phyloP scores from a whole-genome alignment of 148 eudicot genomes.

The Vaccinium darrowii region DNA sequence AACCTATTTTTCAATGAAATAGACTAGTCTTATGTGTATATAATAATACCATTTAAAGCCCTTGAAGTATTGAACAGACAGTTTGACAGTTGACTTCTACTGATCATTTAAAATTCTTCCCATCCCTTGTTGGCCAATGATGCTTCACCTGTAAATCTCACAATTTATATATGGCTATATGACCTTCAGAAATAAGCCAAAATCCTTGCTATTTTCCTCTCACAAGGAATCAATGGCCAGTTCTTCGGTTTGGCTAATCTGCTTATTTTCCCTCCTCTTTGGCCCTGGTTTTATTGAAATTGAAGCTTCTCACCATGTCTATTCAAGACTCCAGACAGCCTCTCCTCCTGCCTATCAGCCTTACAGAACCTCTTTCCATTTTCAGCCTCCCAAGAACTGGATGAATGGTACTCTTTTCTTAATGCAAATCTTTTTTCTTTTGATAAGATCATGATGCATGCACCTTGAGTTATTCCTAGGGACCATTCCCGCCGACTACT shows the following conservation, averaged over 20 bases:
- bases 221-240: not conserved
- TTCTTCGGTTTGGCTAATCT: conserved; percentile 12
- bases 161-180: not conserved
- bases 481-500: not conserved
- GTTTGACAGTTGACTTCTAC: not conserved
- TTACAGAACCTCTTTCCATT: conserved; percentile 53
- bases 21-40: not conserved
- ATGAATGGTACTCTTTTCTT: conserved; percentile 46
- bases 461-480: not conserved
- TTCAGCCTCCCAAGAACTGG: conserved; percentile 68
- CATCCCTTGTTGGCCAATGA: not conserved
- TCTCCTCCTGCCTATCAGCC: conserved; percentile 22
- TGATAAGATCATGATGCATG: not conserved
- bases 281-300: conserved; percentile 11
- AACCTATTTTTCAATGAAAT: not conserved
- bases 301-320: conserved; percentile 35
- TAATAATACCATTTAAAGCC: not conserved
- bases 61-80: not conserved
- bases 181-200: not conserved
- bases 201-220: not conserved
- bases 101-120: not conserved
- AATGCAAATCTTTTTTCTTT: not conserved
- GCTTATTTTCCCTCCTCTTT: conserved; percentile 4
- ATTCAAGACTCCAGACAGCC: conserved; percentile 10
- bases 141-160: not conserved